Conservation (phyloP, 2,329 filamentous ascomycete species). For the Penicillium sp. region DNA sequence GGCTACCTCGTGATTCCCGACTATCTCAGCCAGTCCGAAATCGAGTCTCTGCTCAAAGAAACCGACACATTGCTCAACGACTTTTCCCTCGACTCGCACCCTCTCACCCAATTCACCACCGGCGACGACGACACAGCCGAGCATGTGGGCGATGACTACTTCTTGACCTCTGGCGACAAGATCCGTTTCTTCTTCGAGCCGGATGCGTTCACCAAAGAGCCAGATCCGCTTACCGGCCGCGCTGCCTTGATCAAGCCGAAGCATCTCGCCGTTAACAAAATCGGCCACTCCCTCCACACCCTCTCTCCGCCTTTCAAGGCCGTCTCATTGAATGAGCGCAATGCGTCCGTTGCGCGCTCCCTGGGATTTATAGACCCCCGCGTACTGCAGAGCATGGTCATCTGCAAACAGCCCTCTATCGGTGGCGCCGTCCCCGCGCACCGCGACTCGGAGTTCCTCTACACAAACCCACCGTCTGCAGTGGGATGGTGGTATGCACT, state of each 20-base stretch:
- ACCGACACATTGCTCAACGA: constrained; percentile 68
- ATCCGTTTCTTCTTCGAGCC: constrained; percentile 97
- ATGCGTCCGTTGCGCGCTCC: constrained; percentile 61
- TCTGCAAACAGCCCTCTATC: constrained; percentile 97
- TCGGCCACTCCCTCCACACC: constrained; percentile 71
- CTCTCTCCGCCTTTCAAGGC: constrained; percentile 63
- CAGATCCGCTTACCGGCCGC: constrained; percentile 41
- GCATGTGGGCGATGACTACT: constrained; percentile 96
- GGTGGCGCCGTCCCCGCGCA: constrained; percentile 87
- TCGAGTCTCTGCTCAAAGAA: constrained; percentile 66
- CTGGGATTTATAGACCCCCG: constrained; percentile 73
- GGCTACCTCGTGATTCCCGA: constrained; percentile 85
- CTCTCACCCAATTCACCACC: constrained; percentile 90
- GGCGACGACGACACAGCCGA: constrained; percentile 61
- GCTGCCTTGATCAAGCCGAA: constrained; percentile 73
- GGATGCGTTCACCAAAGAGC: constrained; percentile 55
- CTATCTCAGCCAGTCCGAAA: constrained; percentile 64
- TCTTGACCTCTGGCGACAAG: constrained; percentile 83
- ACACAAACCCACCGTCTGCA: constrained; percentile 80
- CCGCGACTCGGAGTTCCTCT: constrained; percentile 88
- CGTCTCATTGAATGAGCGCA: constrained; percentile 46
- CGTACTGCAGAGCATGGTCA: constrained; percentile 90
- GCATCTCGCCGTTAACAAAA: constrained; percentile 81
- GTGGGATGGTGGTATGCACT: constrained; percentile 98
- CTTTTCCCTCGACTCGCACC: constrained; percentile 77